Evolutionary conservation across 768 basidiomycete genomes (phyloP).

Genomic region (Thelephora ganbajun): DNA sequence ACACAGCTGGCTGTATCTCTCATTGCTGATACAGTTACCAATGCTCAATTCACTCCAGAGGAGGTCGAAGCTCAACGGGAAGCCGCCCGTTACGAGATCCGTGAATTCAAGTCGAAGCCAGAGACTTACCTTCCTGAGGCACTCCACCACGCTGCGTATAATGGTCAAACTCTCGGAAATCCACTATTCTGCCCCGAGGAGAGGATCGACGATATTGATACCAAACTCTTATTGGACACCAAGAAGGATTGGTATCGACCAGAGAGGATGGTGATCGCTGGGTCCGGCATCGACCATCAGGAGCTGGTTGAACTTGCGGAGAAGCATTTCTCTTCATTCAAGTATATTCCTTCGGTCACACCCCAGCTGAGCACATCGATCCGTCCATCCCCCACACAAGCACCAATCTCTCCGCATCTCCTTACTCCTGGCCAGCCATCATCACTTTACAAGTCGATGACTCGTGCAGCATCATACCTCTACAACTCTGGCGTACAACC

Average conservation of each 20-base stretch:
- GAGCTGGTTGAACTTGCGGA: constrained; percentile 77
- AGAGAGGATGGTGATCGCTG: constrained; percentile 91
- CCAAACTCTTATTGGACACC: constrained; percentile 41
- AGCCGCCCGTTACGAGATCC: constrained; percentile 81
- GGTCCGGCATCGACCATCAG: constrained; percentile 84
- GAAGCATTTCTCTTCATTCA: constrained; percentile 66
- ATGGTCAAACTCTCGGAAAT: constrained; percentile 71
- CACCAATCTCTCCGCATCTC: constrained; percentile 39
- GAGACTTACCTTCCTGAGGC: constrained; percentile 90
- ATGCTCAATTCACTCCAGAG: constrained; percentile 58
- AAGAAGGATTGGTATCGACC: constrained; percentile 82
- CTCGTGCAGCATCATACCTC: constrained; percentile 68
- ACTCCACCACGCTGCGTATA: constrained; percentile 77
- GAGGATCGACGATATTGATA: constrained; percentile 54
- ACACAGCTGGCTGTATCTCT: constrained; percentile 76
- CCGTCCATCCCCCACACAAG: constrained; percentile 11
- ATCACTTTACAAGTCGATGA: constrained; percentile 49
- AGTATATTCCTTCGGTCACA: constrained; percentile 16
- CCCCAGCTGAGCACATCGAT: constrained; percentile 16
- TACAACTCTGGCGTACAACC: constrained; percentile 22
- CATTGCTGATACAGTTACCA: constrained; percentile 81
- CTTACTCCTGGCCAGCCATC: constrained; percentile 33
- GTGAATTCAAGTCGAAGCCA: constrained; percentile 79
- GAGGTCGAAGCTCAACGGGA: constrained; percentile 78
- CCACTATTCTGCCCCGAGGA: constrained; percentile 81